Base-by-base conservation (phyloP, 139 green algal genomes). In the Desmodesmus armatus region DNA sequence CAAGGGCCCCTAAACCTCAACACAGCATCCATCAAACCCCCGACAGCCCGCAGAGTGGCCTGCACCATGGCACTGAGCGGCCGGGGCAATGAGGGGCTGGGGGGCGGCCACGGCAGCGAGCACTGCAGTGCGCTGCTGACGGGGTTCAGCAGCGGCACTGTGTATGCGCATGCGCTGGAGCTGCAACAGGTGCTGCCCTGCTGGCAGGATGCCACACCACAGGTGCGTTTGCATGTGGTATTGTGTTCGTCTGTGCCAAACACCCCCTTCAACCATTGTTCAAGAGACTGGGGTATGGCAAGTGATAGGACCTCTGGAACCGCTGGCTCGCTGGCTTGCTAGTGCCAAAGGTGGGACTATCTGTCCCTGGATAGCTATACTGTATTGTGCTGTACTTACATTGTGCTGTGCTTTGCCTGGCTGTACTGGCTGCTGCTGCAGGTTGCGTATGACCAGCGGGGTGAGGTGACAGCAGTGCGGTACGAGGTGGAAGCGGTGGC, bases 141-240 rank as follows among this genome's bases (percentile, higher is more conserved):
- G 19, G 80, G 67, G 37, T 71, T 86, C 0, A 82, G 41, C 23
- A 70, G 77, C n/a, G 82, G 72, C 63, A 70, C 27, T 5, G 72
- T 87, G 23, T 87, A 87, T 71, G 71, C 82, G 33, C 82, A 87
- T 71, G 82, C 58, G 2, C 55, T 87, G 40, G 82, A 87, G 9
- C 23, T 60, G 25, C 43, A 43, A 2, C 66, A 79, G 55, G 41
- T 87, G 44, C 49, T 69, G 25, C 82, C 82, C 1, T 37, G 13
- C 2, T 87, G 82, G 82, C 40, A 49, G 27, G 72, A 82, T 51
- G n/a, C 39, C 5, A 51, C 43, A 3, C 82, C 82, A 29, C n/a
- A n/a, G n/a, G n/a, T n/a, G n/a, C n/a, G n/a, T n/a, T n/a, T n/a
- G n/a, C n/a, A n/a, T n/a, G n/a, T n/a, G n/a, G n/a, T n/a, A n/a